Conservation (phyloP, 2,329 filamentous ascomycete genomes). For the Chrysoporthe cubensis region DNA sequence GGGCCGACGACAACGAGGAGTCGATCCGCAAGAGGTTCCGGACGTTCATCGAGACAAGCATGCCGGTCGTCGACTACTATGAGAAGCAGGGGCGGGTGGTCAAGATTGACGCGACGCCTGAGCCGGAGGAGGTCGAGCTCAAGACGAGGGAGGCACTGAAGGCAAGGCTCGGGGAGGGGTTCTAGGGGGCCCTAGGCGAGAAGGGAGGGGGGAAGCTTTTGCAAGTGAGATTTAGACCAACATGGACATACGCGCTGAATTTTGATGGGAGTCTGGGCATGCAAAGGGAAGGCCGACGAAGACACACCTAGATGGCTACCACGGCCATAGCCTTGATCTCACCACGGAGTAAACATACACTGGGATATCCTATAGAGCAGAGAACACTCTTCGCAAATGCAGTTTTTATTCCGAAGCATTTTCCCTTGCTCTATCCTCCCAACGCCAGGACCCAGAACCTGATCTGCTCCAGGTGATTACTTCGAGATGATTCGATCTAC, state of each 20-base stretch:
- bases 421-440: constrained; percentile 28
- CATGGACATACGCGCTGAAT: constrained; percentile 9
- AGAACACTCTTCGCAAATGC: constrained; percentile 23
- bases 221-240: background rate
- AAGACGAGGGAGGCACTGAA: constrained; percentile 56
- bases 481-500: background rate
- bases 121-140: constrained; percentile 64
- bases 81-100: constrained; percentile 77
- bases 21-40: constrained; percentile 96
- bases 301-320: constrained; percentile 20
- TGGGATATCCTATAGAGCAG: constrained; percentile 9
- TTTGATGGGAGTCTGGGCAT: background rate
- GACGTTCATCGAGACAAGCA: constrained; percentile 92
- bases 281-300: background rate
- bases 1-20: constrained; percentile 92
- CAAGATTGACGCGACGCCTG: constrained; percentile 73
- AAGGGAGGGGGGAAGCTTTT: background rate
- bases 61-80: constrained; percentile 93
- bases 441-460: constrained; percentile 27
- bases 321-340: background rate
- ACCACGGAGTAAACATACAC: constrained; percentile 14
- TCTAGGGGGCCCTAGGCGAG: constrained; percentile 36
- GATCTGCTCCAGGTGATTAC: constrained; percentile 15
- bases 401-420: constrained; percentile 29
- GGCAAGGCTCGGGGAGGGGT: constrained; percentile 51